Evolutionary conservation across 2,329 filamentous ascomycete genomes (phyloP), one percentile per base, ranked within the genome.

Genomic region (Fusarium tricinctum): DNA sequence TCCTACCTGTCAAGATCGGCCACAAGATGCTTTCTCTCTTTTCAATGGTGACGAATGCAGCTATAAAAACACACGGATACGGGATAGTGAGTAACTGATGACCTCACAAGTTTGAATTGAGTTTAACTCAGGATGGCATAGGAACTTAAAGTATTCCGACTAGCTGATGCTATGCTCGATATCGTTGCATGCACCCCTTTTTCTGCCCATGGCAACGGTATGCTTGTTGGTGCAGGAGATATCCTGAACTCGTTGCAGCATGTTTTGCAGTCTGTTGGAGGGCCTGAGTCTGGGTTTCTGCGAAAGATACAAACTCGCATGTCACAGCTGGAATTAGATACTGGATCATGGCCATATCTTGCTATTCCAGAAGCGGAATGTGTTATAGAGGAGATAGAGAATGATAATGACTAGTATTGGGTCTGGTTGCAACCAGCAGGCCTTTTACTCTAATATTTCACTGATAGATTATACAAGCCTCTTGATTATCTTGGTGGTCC

Each of bases 131-230:
- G n/a, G 12, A 30, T 26, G 8, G 20, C 20, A 23, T 20, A 74
- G 73, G 72, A 74, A 14, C 72, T 75, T 7, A 74, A 75, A 45
- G 72, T 75, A 5, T 75, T 70, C 28, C 45, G 70, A 10, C 32
- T 73, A 33, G 73, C 73, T 6, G 73, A 75, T 45, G 35, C 68
- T 6, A 56, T 75, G 47, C 19, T 75, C 30, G 73, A 75, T 38
- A 69, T 75, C 3, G 49, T 73, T 48, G 66, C 61, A 5, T 73
- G 70, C 17, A 54, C 71, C 1, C 68, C 72, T 0, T 52, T 51
- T 2, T 66, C 68, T 20, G 58, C 54, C 6, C 64, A 62, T n/a
- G 61, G 69, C 1, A 58, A 64, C 22, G 62, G 72, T 19, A 73
- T 74, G 71, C 58, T 71, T 14, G 51, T 72, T 17, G 73, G 73